Evolutionary conservation across 1,139 yeast genomes (phyloP), one percentile per base, ranked within the genome.

Genomic region (Debaryomycetaceae sp.): DNA sequence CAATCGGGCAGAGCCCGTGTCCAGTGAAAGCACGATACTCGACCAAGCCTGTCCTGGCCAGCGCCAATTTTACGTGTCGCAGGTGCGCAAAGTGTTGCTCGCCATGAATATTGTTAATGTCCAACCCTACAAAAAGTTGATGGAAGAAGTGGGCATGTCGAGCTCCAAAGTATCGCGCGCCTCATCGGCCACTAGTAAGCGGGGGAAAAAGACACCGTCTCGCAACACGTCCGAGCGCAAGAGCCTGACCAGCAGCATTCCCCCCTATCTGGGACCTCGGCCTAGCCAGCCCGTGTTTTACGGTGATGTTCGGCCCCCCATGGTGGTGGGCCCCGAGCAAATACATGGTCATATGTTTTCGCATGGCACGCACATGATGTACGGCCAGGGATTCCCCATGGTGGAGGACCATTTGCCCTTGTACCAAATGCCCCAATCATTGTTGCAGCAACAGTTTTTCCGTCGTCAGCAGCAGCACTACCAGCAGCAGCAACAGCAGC

Each of bases 131-230:
- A 82, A 83, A 49, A 74, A 94, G 40, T 62, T 90, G 34, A 73
- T 87, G 73, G 97, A 90, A 41, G 97, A 90, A 51, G 92, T 86
- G 38, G 97, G 97, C 5, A 61, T 87, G 29, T 51, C 67, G 5
- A 55, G 53, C 35, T 52, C 52, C 27, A 45, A 67, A 32, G 42
- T 61, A 28, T 52, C 51, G 30, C 44, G 65, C 31, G 41, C 55
- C n/a, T 28, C 46, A 4, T 45, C 56, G 1, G 37, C 43, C 30
- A 41, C 37, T 13, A 32, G 35, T 29, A 48, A 45, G 40, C 43
- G 51, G 31, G 41, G 35, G 27, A 45, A 48, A 35, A 39, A 55
- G 28, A 43, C 45, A 25, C 46, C 38, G 29, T 37, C 38, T 10
- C 32, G 49, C 26, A 11, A 5, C 12, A 16, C 18, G 8, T 13